Evolutionary conservation across 2,329 filamentous ascomycete species (phyloP).

Genomic region (Ophiostoma ips): DNA sequence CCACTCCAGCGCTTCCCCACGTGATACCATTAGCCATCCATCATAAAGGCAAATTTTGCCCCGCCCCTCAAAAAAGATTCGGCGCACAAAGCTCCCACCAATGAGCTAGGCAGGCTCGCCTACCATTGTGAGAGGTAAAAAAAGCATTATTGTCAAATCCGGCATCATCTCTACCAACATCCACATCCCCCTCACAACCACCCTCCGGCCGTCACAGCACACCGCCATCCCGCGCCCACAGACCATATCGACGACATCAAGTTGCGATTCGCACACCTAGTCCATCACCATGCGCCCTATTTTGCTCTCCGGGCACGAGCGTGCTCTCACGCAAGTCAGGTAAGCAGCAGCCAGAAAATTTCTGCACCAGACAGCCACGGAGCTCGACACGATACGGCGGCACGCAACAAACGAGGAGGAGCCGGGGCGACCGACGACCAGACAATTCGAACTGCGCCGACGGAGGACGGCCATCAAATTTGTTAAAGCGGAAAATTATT

Average conservation of each 20-base stretch:
- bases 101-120: neutral
- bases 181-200: slow-evolving; percentile 2
- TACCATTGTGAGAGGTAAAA: slow-evolving; percentile 7
- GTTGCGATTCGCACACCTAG: neutral
- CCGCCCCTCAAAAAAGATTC: slow-evolving; percentile 4
- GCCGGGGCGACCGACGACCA: neutral
- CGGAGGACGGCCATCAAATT: neutral
- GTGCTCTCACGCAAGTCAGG: slow-evolving; percentile 79
- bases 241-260: neutral
- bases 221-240: neutral
- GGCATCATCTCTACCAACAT: slow-evolving; percentile 2
- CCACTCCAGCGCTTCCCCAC: too few relatives aligned
- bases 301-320: slow-evolving; percentile 89
- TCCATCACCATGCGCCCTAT: slow-evolving; percentile 71
- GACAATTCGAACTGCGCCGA: neutral
- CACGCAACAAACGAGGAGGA: neutral
- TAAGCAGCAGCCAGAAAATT: slow-evolving; percentile 6
- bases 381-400: neutral
- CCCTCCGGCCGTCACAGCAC: neutral
- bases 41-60: slow-evolving; percentile 4
- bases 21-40: neutral
- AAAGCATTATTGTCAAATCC: slow-evolving; percentile 10
- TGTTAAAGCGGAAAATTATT: neutral
- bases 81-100: slow-evolving; percentile 11
- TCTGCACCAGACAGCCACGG: neutral